phyloP scores from a whole-genome alignment of 139 green algal species.

The Dunaliella primolecta region DNA sequence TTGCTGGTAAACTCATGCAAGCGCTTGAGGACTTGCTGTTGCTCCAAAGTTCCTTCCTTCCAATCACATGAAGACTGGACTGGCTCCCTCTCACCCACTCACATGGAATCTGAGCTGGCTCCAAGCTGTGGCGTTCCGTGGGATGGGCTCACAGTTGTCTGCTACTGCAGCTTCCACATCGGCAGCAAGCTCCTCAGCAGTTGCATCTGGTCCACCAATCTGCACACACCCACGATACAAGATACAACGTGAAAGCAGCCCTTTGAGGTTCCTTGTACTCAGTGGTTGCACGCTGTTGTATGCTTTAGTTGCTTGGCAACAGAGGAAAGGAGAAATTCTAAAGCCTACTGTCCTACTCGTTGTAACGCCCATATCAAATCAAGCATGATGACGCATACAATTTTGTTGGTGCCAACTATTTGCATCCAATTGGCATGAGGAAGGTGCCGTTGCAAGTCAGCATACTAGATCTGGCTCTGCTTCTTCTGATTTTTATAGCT shows the following conservation, averaged over 20 bases:
- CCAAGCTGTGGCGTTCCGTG: conserved; percentile 24
- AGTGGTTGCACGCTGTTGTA: too few relatives aligned
- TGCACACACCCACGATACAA: not conserved
- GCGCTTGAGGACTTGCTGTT: too few relatives aligned
- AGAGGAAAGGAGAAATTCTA: not conserved
- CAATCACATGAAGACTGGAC: too few relatives aligned
- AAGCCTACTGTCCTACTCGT: not conserved
- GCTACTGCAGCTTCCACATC: conserved; percentile 21
- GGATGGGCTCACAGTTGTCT: conserved; percentile 25
- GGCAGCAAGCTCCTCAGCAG: conserved; percentile 17
- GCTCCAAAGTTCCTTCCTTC: too few relatives aligned
- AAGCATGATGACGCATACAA: not conserved
- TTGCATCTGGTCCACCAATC: conserved; percentile 17
- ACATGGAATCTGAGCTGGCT: conserved; percentile 16
- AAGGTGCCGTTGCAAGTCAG: not conserved
- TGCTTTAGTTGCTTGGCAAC: not conserved
- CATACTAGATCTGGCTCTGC: not conserved
- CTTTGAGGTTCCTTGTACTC: too few relatives aligned
- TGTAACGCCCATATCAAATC: conserved; percentile 3
- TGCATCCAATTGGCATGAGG: not conserved
- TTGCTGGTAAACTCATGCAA: too few relatives aligned
- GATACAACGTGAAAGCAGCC: not conserved
- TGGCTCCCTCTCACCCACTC: too few relatives aligned
- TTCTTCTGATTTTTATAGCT: not conserved
- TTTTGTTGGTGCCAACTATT: not conserved